Conservation (phyloP, 2,329 filamentous ascomycete species). For the Fusarium fracticaudum region DNA sequence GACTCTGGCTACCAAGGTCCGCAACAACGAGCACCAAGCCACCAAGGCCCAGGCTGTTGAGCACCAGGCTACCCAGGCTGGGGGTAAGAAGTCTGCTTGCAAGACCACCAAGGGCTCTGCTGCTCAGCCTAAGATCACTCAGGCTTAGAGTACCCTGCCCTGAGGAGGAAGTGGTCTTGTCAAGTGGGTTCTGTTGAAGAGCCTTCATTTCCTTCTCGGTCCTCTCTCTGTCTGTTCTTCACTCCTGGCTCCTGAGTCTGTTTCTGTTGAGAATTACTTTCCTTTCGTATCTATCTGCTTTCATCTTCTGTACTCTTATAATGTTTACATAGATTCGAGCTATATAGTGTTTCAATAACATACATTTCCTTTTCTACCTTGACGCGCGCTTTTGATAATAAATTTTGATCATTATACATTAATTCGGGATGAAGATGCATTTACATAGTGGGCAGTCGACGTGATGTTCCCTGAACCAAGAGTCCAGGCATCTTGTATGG, state of each 20-base stretch:
- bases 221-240: not conserved
- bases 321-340: not conserved
- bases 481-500: not conserved
- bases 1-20: constrained; percentile 1
- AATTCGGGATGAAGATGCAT: not conserved
- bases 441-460: constrained; percentile 4
- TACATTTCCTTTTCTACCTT: not conserved
- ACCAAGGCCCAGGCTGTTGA: not conserved
- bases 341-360: not conserved
- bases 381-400: not conserved
- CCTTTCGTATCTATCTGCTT: not conserved
- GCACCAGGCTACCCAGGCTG: not conserved
- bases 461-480: not conserved
- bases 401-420: not conserved
- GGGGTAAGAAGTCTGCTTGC: not conserved
- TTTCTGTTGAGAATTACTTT: not conserved
- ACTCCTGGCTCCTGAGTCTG: not conserved
- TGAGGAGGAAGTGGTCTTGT: not conserved
- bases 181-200: not conserved
- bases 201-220: not conserved
- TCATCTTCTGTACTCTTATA: not conserved
- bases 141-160: not conserved
- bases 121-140: not conserved
- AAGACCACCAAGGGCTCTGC: not conserved
- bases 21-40: not conserved